Conservation (phyloP, 106 monocot species). For the Phalaenopsis equestris region DNA sequence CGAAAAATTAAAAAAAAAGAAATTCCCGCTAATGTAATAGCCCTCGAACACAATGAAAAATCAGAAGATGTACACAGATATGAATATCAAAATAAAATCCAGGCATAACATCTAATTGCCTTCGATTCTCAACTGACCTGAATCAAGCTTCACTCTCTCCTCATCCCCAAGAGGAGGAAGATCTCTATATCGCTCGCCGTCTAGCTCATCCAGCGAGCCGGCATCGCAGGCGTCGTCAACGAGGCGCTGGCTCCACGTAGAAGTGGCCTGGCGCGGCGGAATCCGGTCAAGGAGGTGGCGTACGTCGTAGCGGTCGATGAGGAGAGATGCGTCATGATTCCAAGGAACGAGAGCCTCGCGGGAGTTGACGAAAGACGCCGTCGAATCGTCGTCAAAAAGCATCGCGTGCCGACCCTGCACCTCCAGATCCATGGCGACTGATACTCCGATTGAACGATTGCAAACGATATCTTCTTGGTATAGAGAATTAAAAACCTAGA, state of each 20-base stretch:
- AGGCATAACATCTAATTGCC: background rate
- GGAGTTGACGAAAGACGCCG: slow-evolving; percentile 68
- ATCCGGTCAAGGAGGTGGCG: slow-evolving; percentile 89
- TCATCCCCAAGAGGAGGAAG: slow-evolving; percentile 25
- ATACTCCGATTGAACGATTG: background rate
- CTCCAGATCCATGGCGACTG: slow-evolving; percentile 41
- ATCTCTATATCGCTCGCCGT: slow-evolving; percentile 55
- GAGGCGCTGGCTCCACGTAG: slow-evolving; percentile 4
- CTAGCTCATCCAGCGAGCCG: slow-evolving; percentile 42
- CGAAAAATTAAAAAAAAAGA: background rate
- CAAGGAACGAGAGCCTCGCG: slow-evolving; percentile 70
- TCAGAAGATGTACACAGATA: background rate
- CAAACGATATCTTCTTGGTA: background rate
- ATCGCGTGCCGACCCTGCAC: slow-evolving; percentile 70
- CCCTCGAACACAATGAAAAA: background rate
- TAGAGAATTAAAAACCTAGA: slow-evolving; percentile 4
- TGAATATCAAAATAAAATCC: background rate
- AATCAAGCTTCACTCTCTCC: slow-evolving; percentile 3
- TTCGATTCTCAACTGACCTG: background rate
- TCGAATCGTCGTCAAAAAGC: slow-evolving; percentile 85
- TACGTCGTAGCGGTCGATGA: slow-evolving; percentile 90
- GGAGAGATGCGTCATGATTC: slow-evolving; percentile 48
- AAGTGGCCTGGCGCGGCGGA: slow-evolving; percentile 28
- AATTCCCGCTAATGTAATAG: background rate
- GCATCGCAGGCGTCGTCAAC: slow-evolving; percentile 23